These are phyloP conservation scores for Colletotrichum theobromicola DNA, from an alignment of 2,329 filamentous ascomycete species.

Conservation along the genomic window DNA sequence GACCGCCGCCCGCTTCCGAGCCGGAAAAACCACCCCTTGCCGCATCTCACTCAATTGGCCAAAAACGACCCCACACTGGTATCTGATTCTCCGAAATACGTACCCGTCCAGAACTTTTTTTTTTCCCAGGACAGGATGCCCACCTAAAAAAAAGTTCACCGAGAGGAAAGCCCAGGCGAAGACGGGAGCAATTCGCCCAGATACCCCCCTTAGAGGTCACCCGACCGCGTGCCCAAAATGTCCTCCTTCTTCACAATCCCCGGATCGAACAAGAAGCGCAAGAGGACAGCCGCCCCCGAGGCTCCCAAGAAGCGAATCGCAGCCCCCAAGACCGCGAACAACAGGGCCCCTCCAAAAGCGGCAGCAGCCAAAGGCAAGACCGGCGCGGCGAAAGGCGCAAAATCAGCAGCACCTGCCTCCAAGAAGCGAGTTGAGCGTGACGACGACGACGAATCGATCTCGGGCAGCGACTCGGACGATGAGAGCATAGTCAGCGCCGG, in stretches of 20 bases:
- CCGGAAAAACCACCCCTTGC: slow-evolving; percentile 9
- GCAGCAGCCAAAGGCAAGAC: slow-evolving; percentile 27
- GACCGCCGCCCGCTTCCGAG: slow-evolving; percentile 32
- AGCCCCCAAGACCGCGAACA: slow-evolving; percentile 43
- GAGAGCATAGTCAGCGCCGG: slow-evolving; percentile 48
- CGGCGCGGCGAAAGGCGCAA: slow-evolving; percentile 25
- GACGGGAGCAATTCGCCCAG: slow-evolving; percentile 27
- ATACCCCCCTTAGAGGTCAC: slow-evolving; percentile 3
- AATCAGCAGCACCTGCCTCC: slow-evolving; percentile 34
- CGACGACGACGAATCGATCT: slow-evolving; percentile 71
- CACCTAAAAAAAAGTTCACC: slow-evolving; percentile 25
- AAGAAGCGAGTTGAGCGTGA: slow-evolving; percentile 58
- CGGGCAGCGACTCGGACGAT: slow-evolving; percentile 79
- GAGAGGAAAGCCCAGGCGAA: slow-evolving; percentile 24
- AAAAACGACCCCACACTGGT: not conserved
- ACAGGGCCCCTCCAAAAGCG: slow-evolving; percentile 47
- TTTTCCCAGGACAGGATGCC: slow-evolving; percentile 26
- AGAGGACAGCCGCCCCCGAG: slow-evolving; percentile 65
- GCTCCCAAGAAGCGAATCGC: slow-evolving; percentile 65
- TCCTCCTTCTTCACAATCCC: slow-evolving; percentile 96
- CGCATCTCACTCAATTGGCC: not conserved
- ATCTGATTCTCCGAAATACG: slow-evolving; percentile 17
- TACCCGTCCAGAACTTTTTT: slow-evolving; percentile 43
- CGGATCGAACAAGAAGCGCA: slow-evolving; percentile 88
- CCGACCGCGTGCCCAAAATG: slow-evolving; percentile 58